These are phyloP conservation scores for Akanthomyces lecanii DNA, from an alignment of 2,329 filamentous ascomycete species.

Conservation along the genomic window DNA sequence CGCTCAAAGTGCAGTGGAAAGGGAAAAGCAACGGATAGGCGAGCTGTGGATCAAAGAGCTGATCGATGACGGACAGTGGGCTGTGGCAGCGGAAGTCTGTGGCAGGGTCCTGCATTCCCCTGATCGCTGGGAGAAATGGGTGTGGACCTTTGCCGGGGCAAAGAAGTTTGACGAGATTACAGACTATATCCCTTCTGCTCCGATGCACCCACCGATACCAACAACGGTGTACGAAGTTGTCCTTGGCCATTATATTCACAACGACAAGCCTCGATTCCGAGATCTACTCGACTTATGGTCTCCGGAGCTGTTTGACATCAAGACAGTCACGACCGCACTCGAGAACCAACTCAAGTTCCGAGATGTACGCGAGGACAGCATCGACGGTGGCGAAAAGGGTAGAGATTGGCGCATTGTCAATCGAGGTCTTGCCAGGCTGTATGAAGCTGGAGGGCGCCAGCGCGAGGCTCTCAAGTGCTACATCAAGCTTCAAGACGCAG, in stretches of 20 bases:
- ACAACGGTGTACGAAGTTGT: constrained; percentile 84
- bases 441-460: constrained; percentile 74
- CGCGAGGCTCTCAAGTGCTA: constrained; percentile 84
- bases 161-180: constrained; percentile 88
- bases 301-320: constrained; percentile 75
- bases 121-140: constrained; percentile 90
- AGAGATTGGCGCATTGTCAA: constrained; percentile 88
- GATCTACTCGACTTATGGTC: constrained; percentile 81
- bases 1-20: constrained; percentile 65
- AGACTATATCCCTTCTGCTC: constrained; percentile 71
- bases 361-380: constrained; percentile 69
- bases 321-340: constrained; percentile 70
- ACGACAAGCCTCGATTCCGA: constrained; percentile 69
- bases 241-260: constrained; percentile 80
- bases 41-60: constrained; percentile 92
- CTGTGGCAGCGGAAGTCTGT: constrained; percentile 71
- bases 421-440: constrained; percentile 78
- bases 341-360: constrained; percentile 77
- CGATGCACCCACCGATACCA: constrained; percentile 74
- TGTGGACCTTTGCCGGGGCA: constrained; percentile 83
- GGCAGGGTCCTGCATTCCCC: constrained; percentile 77
- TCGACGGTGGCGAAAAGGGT: constrained; percentile 67
- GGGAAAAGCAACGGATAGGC: constrained; percentile 85
- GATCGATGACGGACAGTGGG: constrained; percentile 71
- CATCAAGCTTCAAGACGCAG: constrained; percentile 86